Conservation (phyloP, 495 filamentous ascomycete species). For the Astrothelium subdiscretum region DNA sequence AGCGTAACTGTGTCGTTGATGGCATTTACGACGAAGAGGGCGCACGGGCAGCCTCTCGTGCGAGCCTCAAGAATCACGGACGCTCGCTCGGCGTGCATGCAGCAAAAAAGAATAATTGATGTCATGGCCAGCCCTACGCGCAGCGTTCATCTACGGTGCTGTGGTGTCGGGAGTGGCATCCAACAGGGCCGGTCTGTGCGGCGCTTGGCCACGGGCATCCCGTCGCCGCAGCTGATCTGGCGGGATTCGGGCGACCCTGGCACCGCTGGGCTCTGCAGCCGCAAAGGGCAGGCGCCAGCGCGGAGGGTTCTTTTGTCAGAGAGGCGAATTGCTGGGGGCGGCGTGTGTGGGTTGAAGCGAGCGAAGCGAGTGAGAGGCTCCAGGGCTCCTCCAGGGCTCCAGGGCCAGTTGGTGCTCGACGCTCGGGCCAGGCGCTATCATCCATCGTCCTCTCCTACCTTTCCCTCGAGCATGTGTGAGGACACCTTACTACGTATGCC, state of each 20-base stretch:
- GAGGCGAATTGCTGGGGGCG: neutral
- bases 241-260: neutral
- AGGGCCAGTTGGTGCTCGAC: neutral
- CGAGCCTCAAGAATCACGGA: neutral
- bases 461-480: neutral
- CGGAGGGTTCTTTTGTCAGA: neutral
- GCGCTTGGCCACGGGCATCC: neutral
- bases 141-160: neutral
- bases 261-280: neutral
- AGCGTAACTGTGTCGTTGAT: neutral
- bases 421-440: neutral
- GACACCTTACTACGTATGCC: neutral
- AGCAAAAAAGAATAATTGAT: neutral
- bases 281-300: neutral
- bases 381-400: too few relatives aligned
- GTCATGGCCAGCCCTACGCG: neutral
- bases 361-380: neutral
- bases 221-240: slow-evolving; percentile 2
- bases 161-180: neutral
- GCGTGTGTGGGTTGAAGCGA: neutral
- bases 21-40: neutral
- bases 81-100: too few relatives aligned
- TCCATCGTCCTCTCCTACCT: neutral
- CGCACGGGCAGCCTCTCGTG: neutral
- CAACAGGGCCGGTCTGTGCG: neutral